Evolutionary conservation across 768 basidiomycete genomes (phyloP), one percentile per base, ranked within the genome.

Genomic region (Russula brevipes): DNA sequence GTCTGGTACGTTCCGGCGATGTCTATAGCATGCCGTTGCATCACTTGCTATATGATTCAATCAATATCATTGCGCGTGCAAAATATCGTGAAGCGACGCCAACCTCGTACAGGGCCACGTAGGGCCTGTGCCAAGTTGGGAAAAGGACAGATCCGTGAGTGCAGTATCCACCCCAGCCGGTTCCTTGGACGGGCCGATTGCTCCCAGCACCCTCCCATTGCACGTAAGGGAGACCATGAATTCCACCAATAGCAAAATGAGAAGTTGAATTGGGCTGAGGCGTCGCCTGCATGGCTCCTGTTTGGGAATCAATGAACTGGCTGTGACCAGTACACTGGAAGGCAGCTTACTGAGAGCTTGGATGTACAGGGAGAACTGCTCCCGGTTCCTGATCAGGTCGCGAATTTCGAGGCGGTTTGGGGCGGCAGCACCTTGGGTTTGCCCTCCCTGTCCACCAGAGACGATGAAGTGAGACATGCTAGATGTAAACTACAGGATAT

Each of bases 111-210:
- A 53, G 58, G 24, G 42, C 39, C 19, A 59, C 50, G n/a, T 52
- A 53, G 1, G 81, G 80, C 53, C 83, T 71, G 64, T 85, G 82
- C 79, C 80, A 83, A 5, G 79, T 81, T 8, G 81, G 81, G 73
- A 83, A 83, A 5, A 82, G 70, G 9, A 78, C 74, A 2, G 78
- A 78, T 24, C 79, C 80, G 69, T 85, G 83, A 17, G 76, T 77
- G 68, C 82, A 84, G 64, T 84, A 84, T 3, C 82, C 82, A 16
- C 73, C 73, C 72, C 73, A 77, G 6, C 63, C 60, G 8, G 69
- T 59, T 0, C 63, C 57, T 8, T 69, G 52, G 8, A 68, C 70
- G 1, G 76, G 70, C 31, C 71, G 9, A 10, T 55, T 24, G 19
- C 68, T 68, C 3, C 73, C 75, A 9, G 74, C 72, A 11, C 73